Conservation (phyloP, 139 green algal genomes). For the Monoraphidium neglectum region DNA sequence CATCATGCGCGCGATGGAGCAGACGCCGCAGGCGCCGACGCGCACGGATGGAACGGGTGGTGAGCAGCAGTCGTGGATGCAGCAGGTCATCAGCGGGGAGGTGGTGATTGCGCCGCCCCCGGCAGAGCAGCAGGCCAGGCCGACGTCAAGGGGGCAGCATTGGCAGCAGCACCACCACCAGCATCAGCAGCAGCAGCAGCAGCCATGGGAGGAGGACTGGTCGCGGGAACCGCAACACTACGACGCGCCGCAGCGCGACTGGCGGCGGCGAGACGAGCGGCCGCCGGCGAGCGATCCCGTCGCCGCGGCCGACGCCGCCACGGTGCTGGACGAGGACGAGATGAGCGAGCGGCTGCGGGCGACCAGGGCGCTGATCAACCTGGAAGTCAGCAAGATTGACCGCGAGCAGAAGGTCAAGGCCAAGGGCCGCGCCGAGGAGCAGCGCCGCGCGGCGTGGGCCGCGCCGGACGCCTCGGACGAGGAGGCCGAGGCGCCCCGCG, state of each 20-base stretch:
- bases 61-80: neutral
- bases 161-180: neutral
- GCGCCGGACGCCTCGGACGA: neutral
- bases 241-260: neutral
- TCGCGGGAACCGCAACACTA: neutral
- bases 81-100: neutral
- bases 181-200: conserved; percentile 8
- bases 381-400: neutral
- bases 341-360: neutral
- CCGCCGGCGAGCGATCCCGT: neutral
- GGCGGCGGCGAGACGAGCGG: neutral
- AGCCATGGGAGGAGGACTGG: neutral
- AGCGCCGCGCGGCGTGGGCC: too few species aligned
- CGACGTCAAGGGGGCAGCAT: neutral
- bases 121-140: neutral
- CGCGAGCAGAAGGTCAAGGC: neutral
- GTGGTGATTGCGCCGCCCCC: neutral
- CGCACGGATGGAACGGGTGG: neutral
- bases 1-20: neutral
- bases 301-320: neutral
- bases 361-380: neutral
- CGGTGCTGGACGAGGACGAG: neutral
- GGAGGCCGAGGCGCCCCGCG: neutral
- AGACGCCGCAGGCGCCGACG: neutral
- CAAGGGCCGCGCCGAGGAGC: neutral